Conservation (phyloP, 306 rosid species). For the Pyrus pyrifolia region DNA sequence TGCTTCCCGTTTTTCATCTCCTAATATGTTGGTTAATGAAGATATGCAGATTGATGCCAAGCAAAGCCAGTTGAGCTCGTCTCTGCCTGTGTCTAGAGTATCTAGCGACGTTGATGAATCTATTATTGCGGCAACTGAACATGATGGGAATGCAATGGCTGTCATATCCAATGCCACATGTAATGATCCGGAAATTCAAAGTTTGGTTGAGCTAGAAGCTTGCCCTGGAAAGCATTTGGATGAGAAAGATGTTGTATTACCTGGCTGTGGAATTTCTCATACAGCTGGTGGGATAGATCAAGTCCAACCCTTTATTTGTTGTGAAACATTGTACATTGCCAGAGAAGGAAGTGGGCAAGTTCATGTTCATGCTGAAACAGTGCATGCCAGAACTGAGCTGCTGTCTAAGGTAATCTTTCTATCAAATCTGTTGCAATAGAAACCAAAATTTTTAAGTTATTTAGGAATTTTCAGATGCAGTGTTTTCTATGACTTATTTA, state of each 20-base stretch:
- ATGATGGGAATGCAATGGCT: conserved; percentile 11
- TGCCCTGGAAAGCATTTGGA: conserved; percentile 12
- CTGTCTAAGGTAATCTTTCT: conserved; percentile 42
- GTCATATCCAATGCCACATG: conserved; percentile 8
- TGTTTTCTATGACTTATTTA: background rate
- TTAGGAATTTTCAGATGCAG: background rate
- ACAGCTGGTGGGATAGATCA: conserved; percentile 14
- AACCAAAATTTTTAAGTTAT: background rate
- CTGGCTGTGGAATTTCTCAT: conserved; percentile 14
- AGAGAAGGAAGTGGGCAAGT: conserved; percentile 29
- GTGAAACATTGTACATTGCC: conserved; percentile 24
- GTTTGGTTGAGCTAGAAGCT: conserved; percentile 10
- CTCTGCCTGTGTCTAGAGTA: conserved; percentile 21
- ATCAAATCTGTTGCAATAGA: background rate
- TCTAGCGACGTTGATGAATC: conserved; percentile 14
- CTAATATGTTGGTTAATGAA: conserved; percentile 4
- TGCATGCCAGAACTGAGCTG: conserved; percentile 30
- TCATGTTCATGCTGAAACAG: conserved; percentile 28
- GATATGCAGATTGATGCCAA: conserved; percentile 9
- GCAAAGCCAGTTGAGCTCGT: conserved; percentile 12
- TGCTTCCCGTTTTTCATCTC: conserved; percentile 13
- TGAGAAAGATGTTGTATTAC: conserved; percentile 18
- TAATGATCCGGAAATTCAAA: conserved; percentile 10
- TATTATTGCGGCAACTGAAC: background rate
- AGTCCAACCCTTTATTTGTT: conserved; percentile 20